Base-by-base conservation (phyloP, 495 filamentous ascomycete genomes). In the Lasiosphaeriaceae sp. region DNA sequence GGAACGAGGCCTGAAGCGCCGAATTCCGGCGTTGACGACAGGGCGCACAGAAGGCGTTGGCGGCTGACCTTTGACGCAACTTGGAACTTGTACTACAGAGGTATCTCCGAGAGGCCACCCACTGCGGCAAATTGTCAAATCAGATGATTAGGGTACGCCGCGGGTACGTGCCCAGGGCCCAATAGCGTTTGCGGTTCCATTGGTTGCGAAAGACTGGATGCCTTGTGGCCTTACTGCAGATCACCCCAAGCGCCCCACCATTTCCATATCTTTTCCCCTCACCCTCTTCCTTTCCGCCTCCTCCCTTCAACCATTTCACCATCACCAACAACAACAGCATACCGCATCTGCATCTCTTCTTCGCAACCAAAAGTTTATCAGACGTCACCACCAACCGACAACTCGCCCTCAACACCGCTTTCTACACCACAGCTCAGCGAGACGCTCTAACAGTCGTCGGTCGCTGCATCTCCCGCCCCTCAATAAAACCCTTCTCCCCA, bases 401-500 rank as follows among this genome's bases (percentile, higher is more conserved):
- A 12, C 6, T 41, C 35, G 55, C 34, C n/a, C 48, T 39, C 54
- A 26, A 12, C 46, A 60, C 24, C 45, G 37, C 23, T 39, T 41
- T 50, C 24, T 31, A 50, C 46, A 52, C 47, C 49, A 41, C 47
- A 26, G n/a, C 58, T 50, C 44, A 70, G 62, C 66, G 61, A 73
- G 74, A 73, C 64, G 67, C 66, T 69, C 5, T 43, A 52, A 63
- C 58, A 72, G 62, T 70, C 58, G 74, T 77, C 74, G 65, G 69
- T 79, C 75, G 75, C 76, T 76, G 50, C 58, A 61, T 66, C 50
- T 47, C 68, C 60, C 59, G 52, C 64, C 64, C 54, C 58, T 62
- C 60, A 65, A 70, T 60, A 66, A 57, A 64, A 73, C 64, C 69
- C 72, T 59, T 74, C 69, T 78, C 66, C 75, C 74, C 59, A 65